Percentiles rank a stretch among this genome's conserved stretches.
These are phyloP conservation scores for Strigomonas culicis DNA, from an alignment of 208 protist species.

Conservation along the genomic window DNA sequence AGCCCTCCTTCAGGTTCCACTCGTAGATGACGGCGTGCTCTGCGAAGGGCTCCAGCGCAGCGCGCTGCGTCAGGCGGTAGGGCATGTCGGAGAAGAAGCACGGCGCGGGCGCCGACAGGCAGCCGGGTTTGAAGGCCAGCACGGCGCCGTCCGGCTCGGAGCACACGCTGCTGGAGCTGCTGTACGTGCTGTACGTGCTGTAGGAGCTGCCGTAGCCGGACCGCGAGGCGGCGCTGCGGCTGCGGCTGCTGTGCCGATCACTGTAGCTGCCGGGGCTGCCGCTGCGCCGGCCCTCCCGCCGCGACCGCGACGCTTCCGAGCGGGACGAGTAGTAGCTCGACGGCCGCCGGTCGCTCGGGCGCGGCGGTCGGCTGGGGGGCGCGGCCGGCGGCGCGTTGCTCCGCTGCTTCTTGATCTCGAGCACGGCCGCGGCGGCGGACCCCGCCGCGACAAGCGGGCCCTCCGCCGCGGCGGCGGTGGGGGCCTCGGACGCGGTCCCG, in stretches of 20 bases:
- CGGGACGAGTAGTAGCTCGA: background rate
- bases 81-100: constrained; percentile 47
- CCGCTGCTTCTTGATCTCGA: constrained; percentile 25
- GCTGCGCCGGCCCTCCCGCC: constrained; percentile 2
- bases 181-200: constrained; percentile 25
- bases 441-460: constrained; percentile 27
- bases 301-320: background rate
- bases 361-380: background rate
- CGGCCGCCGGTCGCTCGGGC: too few relatives aligned
- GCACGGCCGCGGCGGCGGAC: constrained; percentile 27
- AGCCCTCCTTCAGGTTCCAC: constrained; percentile 57
- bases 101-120: constrained; percentile 32
- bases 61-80: constrained; percentile 33
- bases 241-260: background rate
- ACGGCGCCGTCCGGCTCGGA: constrained; percentile 15
- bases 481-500: too few relatives aligned
- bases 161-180: constrained; percentile 17
- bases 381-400: background rate
- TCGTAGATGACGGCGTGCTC: constrained; percentile 68
- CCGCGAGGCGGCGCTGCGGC: constrained; percentile 14
- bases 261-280: constrained; percentile 3
- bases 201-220: constrained; percentile 22
- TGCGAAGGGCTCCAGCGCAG: constrained; percentile 33
- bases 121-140: constrained; percentile 47
- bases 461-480: constrained; percentile 15